Conservation (phyloP, 2,329 filamentous ascomycete genomes). For the Dothistroma pini region DNA sequence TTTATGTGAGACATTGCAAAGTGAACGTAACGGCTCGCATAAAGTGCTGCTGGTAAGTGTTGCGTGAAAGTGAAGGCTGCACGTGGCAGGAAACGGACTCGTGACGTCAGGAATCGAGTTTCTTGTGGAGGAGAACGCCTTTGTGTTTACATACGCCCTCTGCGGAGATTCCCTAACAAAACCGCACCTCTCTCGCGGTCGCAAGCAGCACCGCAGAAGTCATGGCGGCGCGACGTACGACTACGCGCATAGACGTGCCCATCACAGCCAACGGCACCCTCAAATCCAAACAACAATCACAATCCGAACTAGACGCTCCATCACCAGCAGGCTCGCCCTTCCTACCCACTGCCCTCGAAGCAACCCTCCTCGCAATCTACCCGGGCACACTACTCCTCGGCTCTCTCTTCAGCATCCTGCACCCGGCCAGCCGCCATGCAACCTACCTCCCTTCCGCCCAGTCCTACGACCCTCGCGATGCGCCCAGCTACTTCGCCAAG, state of each 20-base stretch:
- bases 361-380: slow-evolving; percentile 64
- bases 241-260: slow-evolving; percentile 24
- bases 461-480: slow-evolving; percentile 56
- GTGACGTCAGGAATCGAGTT: too few relatives aligned
- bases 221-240: slow-evolving; percentile 18
- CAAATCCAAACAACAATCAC: slow-evolving; percentile 9
- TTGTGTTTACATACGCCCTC: background rate
- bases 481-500: slow-evolving; percentile 85
- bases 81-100: too few relatives aligned
- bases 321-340: slow-evolving; percentile 48
- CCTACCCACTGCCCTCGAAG: slow-evolving; percentile 67
- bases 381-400: slow-evolving; percentile 76
- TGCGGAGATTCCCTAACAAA: background rate
- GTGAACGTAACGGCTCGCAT: too few relatives aligned
- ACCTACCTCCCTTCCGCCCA: slow-evolving; percentile 62
- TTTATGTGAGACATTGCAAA: too few relatives aligned
- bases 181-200: background rate
- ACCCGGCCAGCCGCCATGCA: slow-evolving; percentile 65
- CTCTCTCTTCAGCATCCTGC: slow-evolving; percentile 73
- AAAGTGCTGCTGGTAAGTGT: too few relatives aligned
- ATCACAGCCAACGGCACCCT: slow-evolving; percentile 17
- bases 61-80: too few relatives aligned
- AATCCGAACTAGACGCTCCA: slow-evolving; percentile 13
- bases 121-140: too few relatives aligned
- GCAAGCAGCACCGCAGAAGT: background rate